Evolutionary conservation across 495 filamentous ascomycete genomes (phyloP), one percentile per base, ranked within the genome.

Genomic region (Elasticomyces elasticus): DNA sequence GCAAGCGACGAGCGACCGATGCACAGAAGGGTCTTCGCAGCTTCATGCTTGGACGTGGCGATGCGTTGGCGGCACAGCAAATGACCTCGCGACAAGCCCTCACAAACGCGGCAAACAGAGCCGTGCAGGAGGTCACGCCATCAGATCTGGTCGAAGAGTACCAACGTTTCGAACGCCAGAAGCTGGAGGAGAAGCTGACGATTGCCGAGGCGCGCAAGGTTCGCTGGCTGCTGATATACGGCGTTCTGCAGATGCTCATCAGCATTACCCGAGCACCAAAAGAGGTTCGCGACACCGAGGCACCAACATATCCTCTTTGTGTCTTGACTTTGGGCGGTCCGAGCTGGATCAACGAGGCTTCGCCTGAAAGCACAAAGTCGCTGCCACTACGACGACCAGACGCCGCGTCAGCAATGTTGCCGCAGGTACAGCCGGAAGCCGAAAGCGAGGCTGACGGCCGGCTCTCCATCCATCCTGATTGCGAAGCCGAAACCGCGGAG

Each of bases 211-310:
- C 67, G 19, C 61, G 71, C 4, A 71, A 69, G 58, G 64, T 72
- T 19, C 79, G 85, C 47, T 89, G 85, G 85, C 69, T 86, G 2
- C 67, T 89, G 12, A 75, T 89, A 33, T 89, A 89, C 64, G 78
- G 80, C 28, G 71, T 84, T 13, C 68, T 89, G 19, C 85, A 89
- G 64, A 67, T 69, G 55, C 63, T 72, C 19, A 59, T 64, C 20
- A 69, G 67, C 15, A 60, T 67, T 10, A 62, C 58, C 2, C 62
- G 63, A 20, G 69, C 66, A 0, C 69, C 69, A 13, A 58, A 59
- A 35, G 68, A 69, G 54, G 67, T 71, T 19, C 56, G 64, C 15
- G 64, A 69, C 27, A 56, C 64, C 10, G 64, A 67, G 28, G 49
- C 28, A 0, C 40, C 66, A 11, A 44, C 40, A 5, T 72, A 72